Base-by-base conservation (phyloP, 139 green algal genomes). In the Auxenochlorella pyrenoidosa region DNA sequence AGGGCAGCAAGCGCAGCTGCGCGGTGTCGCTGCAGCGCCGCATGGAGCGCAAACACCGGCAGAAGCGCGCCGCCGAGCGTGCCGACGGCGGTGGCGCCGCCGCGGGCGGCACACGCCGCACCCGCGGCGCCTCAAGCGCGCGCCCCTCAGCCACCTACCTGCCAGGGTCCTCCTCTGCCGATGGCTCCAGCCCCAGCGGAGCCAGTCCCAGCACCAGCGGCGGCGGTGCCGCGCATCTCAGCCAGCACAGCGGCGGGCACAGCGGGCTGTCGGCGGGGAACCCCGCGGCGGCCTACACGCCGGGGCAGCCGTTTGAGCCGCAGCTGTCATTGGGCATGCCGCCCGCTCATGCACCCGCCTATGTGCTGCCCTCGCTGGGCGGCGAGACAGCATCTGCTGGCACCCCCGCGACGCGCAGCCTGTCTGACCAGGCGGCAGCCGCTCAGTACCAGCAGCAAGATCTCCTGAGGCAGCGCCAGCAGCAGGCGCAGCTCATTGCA, bases 1-100 rank as follows among this genome's bases (percentile, higher is more conserved):
- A 84, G 24, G 79, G 58, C 0, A 5, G 8, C 36, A 84, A 84
- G 58, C 79, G 58, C 79, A 75, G 58, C 79, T 84, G 79, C 58
- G 58, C 47, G 12, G 79, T 65, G 24, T 41, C 79, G 10, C 58
- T 84, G 22, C 36, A 75, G 58, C 79, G 79, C 36, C 79, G 79
- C n/a, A 65, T 65, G 44, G 58, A 72, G 44, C 79, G 79, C 54
- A 84, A 84, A 58, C 36, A 63, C 43, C 75, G 79, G 79, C 79
- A 65, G 36, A 72, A 84, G 79, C 32, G 22, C 8, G 36, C 24
- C 24, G 43, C 34, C 21, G 32, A 63, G 44, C 28, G 51, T 12
- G 30, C 28, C 0, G 30, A 34, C 13, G 75, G 30, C 24, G 73
- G 44, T 5, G 73, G 34, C 12, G 30, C 75, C 13, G 30, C 30